Conservation (phyloP, 345 rosid species). For the Carallia pectinifolia region DNA sequence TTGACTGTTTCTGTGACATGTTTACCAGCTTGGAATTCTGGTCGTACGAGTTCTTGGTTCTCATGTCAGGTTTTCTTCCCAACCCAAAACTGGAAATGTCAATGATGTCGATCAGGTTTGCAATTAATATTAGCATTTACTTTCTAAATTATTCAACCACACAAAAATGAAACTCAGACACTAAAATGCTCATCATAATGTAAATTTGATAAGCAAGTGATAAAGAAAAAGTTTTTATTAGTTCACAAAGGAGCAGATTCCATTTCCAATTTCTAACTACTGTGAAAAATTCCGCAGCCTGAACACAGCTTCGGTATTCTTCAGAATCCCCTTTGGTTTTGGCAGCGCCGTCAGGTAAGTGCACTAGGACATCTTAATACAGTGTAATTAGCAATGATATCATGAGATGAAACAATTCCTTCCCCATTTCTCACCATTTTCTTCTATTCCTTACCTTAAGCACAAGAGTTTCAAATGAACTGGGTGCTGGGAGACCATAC, state of each 20-base stretch:
- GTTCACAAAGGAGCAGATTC: background rate
- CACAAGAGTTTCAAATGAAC: conserved; percentile 40
- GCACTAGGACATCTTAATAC: background rate
- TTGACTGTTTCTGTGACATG: background rate
- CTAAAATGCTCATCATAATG: no score
- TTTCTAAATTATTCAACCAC: no score
- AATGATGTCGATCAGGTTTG: conserved; percentile 42
- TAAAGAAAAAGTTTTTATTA: background rate
- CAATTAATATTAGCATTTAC: no score
- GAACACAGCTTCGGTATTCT: conserved; percentile 28
- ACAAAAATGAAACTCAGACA: no score
- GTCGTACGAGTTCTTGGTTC: conserved; percentile 35
- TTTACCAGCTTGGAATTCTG: conserved; percentile 36
- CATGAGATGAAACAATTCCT: background rate
- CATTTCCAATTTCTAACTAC: conserved; percentile 1
- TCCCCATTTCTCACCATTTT: background rate
- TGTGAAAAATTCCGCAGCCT: conserved; percentile 22
- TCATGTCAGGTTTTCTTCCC: conserved; percentile 38
- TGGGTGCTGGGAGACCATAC: conserved; percentile 33
- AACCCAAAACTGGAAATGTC: conserved; percentile 41
- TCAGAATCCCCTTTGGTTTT: conserved; percentile 37
- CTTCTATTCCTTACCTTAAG: conserved; percentile 7
- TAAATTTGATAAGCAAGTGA: background rate
- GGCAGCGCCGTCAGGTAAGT: conserved; percentile 37
- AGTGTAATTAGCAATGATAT: background rate